Percentiles rank a stretch among this genome's conserved stretches.
Conservation (phyloP, 2,329 filamentous ascomycete genomes). For the Exophiala alcalophila region DNA sequence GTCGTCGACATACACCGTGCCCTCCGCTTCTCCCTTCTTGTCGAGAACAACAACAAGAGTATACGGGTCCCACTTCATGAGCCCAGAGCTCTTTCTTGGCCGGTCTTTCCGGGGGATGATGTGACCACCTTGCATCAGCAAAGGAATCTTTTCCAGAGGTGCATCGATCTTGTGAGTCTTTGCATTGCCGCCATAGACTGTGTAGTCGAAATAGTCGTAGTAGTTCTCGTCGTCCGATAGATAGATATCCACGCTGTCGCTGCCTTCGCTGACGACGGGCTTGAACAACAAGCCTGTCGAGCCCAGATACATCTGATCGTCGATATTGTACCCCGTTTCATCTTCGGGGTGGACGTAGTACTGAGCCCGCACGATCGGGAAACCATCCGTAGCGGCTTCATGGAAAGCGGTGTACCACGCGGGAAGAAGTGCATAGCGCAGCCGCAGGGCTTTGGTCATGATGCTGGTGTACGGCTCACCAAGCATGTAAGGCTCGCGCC, state of each 20-base stretch:
- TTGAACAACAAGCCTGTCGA: conserved; percentile 87
- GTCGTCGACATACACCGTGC: conserved; percentile 86
- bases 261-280: conserved; percentile 77
- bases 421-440: conserved; percentile 85
- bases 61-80: conserved; percentile 95
- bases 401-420: conserved; percentile 98
- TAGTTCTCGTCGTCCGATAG: conserved; percentile 86
- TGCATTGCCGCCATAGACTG: conserved; percentile 68
- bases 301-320: conserved; percentile 91
- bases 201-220: conserved; percentile 93
- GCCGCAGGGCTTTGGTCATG: conserved; percentile 79
- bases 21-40: conserved; percentile 68
- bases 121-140: conserved; percentile 90
- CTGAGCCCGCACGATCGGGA: conserved; percentile 85
- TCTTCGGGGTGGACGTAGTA: conserved; percentile 88
- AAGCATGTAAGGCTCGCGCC: conserved; percentile 86
- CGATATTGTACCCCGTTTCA: conserved; percentile 80
- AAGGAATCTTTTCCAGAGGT: conserved; percentile 79
- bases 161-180: conserved; percentile 68
- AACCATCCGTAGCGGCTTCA: conserved; percentile 75
- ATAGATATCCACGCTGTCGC: conserved; percentile 72
- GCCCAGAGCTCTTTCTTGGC: conserved; percentile 75
- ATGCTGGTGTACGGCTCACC: conserved; percentile 82
- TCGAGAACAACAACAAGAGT: conserved; percentile 77
- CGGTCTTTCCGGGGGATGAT: conserved; percentile 87